Conservation (phyloP, 1,284 basidiomycete species). For the Chalciporus piperatoides region DNA sequence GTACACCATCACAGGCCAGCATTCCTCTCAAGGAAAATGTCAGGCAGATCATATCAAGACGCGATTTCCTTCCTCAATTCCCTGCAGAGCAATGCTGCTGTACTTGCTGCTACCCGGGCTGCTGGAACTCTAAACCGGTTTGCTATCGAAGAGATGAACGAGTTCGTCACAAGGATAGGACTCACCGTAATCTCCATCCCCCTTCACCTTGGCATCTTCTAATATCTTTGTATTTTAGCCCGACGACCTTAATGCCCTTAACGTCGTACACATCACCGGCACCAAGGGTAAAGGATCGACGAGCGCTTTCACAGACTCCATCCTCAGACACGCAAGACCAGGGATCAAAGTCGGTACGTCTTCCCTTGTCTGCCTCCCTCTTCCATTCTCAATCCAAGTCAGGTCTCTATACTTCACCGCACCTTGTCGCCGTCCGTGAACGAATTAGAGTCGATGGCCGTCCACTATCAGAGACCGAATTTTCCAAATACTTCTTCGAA, state of each 20-base stretch:
- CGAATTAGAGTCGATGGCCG: constrained; percentile 91
- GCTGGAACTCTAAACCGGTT: constrained; percentile 69
- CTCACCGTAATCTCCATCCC: constrained; percentile 56
- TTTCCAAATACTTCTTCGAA: constrained; percentile 93
- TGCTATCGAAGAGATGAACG: constrained; percentile 86
- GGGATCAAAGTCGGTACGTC: constrained; percentile 67
- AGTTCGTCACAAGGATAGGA: constrained; percentile 86
- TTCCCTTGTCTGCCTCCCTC: background rate
- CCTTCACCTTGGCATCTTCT: constrained; percentile 6
- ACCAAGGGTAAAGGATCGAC: constrained; percentile 99
- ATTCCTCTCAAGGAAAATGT: constrained; percentile 39
- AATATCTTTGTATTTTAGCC: constrained; percentile 15
- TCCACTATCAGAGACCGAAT: constrained; percentile 85
- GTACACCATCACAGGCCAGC: constrained; percentile 4
- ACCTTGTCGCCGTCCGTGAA: constrained; percentile 94
- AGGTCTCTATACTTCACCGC: constrained; percentile 97
- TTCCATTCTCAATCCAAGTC: constrained; percentile 5
- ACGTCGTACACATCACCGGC: constrained; percentile 96
- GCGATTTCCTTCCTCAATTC: constrained; percentile 89
- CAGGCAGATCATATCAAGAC: constrained; percentile 58
- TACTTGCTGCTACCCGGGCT: constrained; percentile 80
- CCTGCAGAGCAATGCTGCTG: constrained; percentile 92
- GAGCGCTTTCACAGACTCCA: constrained; percentile 85
- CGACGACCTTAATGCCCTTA: constrained; percentile 82
- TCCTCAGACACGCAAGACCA: constrained; percentile 61